A percentile compares a stretch with the other conserved stretches of the same genome.
Evolutionary conservation across 441 rosid species (phyloP).

Genomic region (Adansonia rubrostipa): DNA sequence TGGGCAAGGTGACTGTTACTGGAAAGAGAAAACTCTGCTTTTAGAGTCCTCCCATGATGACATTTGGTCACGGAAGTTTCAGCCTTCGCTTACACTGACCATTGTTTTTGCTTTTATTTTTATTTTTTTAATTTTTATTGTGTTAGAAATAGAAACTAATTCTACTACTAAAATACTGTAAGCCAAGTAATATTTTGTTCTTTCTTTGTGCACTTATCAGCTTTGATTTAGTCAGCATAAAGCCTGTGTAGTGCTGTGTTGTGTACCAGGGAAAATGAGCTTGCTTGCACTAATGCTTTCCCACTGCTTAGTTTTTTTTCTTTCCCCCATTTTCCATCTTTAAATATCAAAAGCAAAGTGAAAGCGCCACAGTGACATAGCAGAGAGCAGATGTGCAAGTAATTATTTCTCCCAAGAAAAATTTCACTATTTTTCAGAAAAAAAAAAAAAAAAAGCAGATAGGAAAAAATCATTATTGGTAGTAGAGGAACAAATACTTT

Average conservation of each 20-base stretch:
- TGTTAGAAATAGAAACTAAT: background rate
- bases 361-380: slow-evolving; percentile 3
- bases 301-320: background rate
- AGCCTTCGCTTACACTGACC: background rate
- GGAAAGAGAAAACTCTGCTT: slow-evolving; percentile 41
- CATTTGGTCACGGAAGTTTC: slow-evolving; percentile 28
- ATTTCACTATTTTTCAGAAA: background rate
- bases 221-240: slow-evolving; percentile 7
- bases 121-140: slow-evolving; percentile 20
- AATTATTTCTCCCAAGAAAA: slow-evolving; percentile 16
- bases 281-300: slow-evolving; percentile 18
- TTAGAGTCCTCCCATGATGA: background rate
- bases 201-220: background rate
- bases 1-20: slow-evolving; percentile 32
- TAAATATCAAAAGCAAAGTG: slow-evolving; percentile 18
- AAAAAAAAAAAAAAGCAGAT: slow-evolving; percentile 10
- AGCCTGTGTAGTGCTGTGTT: background rate
- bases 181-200: too few species aligned
- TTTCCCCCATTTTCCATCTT: background rate
- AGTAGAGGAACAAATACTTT: slow-evolving; percentile 17
- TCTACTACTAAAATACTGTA: too few species aligned
- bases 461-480: slow-evolving; percentile 37
- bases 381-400: background rate
- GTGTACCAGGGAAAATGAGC: slow-evolving; percentile 23
- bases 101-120: background rate